Base-by-base conservation (phyloP, 208 protist species). In the Strigomonas galati region DNA sequence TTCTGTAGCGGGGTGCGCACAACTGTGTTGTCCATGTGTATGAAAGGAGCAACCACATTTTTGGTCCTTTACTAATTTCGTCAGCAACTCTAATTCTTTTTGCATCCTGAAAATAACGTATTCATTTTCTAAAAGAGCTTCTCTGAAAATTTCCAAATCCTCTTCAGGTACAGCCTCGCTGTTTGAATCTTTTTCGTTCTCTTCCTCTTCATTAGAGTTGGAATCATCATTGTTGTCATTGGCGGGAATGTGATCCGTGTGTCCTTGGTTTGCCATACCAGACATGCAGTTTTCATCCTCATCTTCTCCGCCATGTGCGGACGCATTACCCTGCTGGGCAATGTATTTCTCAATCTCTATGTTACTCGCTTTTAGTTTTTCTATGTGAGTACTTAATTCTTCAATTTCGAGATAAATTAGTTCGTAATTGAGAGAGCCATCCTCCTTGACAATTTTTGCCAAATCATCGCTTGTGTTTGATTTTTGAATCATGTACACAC, bases 401-500 rank as follows among this genome's bases (percentile, higher is more conserved):
- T 88, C 76, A 28, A 89, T 85, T 56, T 90, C 77, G 6, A 77
- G 63, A 68, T 85, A 69, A 71, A 92, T 17, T 26, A 83, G 62
- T 30, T 91, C 88, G 49, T 83, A 69, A 46, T 91, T 79, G 5
- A 75, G 27, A n/a, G 40, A 62, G n/a, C 62, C 67, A 62, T 78
- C 68, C 23, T 26, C 26, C 2, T 57, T 69, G 32, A 53, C 51
- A 64, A 44, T 44, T 28, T 57, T 3, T 54, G 68, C 65, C 0
- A 64, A 19, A 14, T 48, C 31, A 56, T 23, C 60, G n/a, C 44
- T 62, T 30, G 53, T 61, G 9, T 7, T 49, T 23, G 68, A 49
- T 2, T 84, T 28, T 35, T 71, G 68, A 63, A 88, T 84, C 85
- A 94, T 94, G 64, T 85, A 94, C n/a, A 92, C 88, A 31, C 85